phyloP scores from a whole-genome alignment of 352 stramenopile species.

The Phytophthora hybrid region DNA sequence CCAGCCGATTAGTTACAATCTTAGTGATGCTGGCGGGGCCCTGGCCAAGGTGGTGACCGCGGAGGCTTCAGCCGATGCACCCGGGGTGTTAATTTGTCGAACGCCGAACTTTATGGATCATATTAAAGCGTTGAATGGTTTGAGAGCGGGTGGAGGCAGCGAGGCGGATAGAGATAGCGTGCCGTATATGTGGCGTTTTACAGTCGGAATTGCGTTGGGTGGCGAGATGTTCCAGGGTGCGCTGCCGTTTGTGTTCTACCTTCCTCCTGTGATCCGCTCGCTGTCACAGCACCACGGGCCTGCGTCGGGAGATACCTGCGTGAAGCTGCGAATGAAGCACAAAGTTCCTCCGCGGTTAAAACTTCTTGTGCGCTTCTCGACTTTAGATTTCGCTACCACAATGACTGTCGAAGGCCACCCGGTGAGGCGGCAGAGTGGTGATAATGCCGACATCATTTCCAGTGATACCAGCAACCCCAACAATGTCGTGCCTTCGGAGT shows the following conservation, averaged over 20 bases:
- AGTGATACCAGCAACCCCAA: background rate
- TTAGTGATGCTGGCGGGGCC: background rate
- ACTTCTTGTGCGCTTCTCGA: conserved; percentile 67
- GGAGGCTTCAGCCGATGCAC: conserved; percentile 18
- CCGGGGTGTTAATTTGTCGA: conserved; percentile 47
- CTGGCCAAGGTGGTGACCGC: conserved; percentile 30
- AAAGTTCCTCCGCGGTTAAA: conserved; percentile 57
- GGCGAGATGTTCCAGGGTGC: conserved; percentile 56
- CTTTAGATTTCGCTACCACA: conserved; percentile 36
- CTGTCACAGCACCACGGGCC: conserved; percentile 79
- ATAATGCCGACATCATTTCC: background rate
- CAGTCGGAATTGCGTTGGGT: conserved; percentile 50
- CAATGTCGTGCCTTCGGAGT: background rate
- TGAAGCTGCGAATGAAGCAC: conserved; percentile 78
- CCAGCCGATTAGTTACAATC: conserved; percentile 42
- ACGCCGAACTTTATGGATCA: conserved; percentile 69
- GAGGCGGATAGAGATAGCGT: conserved; percentile 11
- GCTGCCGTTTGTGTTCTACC: conserved; percentile 62
- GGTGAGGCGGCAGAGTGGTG: background rate
- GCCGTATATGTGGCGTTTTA: conserved; percentile 44
- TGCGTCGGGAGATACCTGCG: conserved; percentile 57
- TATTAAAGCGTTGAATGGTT: conserved; percentile 42
- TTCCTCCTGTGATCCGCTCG: conserved; percentile 63
- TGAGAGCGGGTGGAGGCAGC: conserved; percentile 13
- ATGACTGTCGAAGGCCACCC: conserved; percentile 25